phyloP scores from a whole-genome alignment of 352 stramenopile genomes.

The Pythium brachiatum region DNA sequence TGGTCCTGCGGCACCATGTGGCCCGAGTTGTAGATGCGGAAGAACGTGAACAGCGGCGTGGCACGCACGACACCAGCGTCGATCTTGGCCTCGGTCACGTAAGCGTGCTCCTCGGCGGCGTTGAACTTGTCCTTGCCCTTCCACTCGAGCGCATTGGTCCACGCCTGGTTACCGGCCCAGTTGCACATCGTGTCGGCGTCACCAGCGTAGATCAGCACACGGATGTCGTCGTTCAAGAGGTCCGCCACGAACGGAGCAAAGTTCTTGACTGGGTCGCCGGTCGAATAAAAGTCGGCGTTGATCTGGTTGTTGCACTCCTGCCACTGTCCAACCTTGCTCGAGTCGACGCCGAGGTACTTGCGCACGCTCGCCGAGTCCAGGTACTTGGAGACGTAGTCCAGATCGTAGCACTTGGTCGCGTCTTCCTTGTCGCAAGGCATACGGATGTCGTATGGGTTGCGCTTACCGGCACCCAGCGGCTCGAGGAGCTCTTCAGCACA shows the following conservation, averaged over 20 bases:
- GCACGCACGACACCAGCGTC: slow-evolving; percentile 26
- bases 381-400: slow-evolving; percentile 34
- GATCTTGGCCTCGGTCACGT: slow-evolving; percentile 22
- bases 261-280: background rate
- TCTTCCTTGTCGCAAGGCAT: slow-evolving; percentile 32
- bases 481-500: slow-evolving; percentile 38
- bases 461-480: slow-evolving; percentile 38
- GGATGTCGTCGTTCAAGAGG: slow-evolving; percentile 70
- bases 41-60: slow-evolving; percentile 27
- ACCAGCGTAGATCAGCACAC: slow-evolving; percentile 94
- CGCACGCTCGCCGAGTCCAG: slow-evolving; percentile 23
- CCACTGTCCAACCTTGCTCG: slow-evolving; percentile 58
- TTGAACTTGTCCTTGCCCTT: slow-evolving; percentile 87
- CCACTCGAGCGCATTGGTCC: slow-evolving; percentile 92
- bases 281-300: slow-evolving; percentile 73
- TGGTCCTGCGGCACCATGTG: slow-evolving; percentile 57
- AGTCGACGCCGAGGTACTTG: slow-evolving; percentile 37
- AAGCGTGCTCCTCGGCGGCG: slow-evolving; percentile 22
- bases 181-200: slow-evolving; percentile 98
- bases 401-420: slow-evolving; percentile 51
- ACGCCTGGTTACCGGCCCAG: slow-evolving; percentile 94
- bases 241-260: slow-evolving; percentile 78
- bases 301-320: slow-evolving; percentile 92
- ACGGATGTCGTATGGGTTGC: slow-evolving; percentile 70
- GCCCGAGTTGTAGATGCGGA: slow-evolving; percentile 37